Percentiles rank a stretch among this genome's conserved stretches.
phyloP scores from a whole-genome alignment of 805 yeast genomes.

The Metschnikowia borealis region DNA sequence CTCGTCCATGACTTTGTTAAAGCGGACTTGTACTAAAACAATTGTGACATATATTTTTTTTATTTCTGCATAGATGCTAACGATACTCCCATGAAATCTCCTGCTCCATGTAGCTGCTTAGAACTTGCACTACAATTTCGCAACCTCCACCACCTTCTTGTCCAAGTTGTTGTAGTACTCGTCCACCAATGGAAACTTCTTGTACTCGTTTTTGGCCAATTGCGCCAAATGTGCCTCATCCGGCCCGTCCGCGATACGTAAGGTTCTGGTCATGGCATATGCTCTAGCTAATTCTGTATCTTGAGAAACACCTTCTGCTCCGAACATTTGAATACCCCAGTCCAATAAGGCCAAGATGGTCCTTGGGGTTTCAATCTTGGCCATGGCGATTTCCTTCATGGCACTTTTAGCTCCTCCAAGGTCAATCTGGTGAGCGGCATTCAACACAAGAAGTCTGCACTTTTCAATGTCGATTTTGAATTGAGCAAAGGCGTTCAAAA shows the following conservation, averaged over 20 bases:
- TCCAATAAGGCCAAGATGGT: conserved; percentile 49
- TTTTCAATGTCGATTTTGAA: conserved; percentile 51
- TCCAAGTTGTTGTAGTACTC: conserved; percentile 28
- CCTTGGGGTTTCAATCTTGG: conserved; percentile 60
- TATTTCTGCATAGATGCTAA: conserved; percentile 16
- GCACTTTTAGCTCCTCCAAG: conserved; percentile 51
- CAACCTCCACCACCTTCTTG: conserved; percentile 17
- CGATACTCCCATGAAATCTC: conserved; percentile 4
- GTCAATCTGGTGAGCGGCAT: conserved; percentile 61
- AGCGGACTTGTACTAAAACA: conserved; percentile 47
- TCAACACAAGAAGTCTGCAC: conserved; percentile 50
- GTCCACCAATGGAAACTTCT: conserved; percentile 34
- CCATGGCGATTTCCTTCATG: conserved; percentile 53
- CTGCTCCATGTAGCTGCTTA: background rate
- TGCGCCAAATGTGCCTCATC: conserved; percentile 62
- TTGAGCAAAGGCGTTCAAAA: conserved; percentile 47
- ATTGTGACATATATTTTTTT: conserved; percentile 5
- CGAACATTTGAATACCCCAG: conserved; percentile 62
- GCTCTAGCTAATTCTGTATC: conserved; percentile 55
- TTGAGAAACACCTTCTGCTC: conserved; percentile 62
- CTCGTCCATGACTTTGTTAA: conserved; percentile 54
- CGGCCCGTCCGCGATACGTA: conserved; percentile 67
- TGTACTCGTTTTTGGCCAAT: conserved; percentile 47
- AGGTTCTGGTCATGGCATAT: conserved; percentile 50
- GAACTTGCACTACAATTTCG: conserved; percentile 22